Percentiles rank a stretch among this genome's conserved stretches.
These are phyloP conservation scores for Jamesozyma jinghongensis DNA, from an alignment of 805 yeast species.

Conservation along the genomic window DNA sequence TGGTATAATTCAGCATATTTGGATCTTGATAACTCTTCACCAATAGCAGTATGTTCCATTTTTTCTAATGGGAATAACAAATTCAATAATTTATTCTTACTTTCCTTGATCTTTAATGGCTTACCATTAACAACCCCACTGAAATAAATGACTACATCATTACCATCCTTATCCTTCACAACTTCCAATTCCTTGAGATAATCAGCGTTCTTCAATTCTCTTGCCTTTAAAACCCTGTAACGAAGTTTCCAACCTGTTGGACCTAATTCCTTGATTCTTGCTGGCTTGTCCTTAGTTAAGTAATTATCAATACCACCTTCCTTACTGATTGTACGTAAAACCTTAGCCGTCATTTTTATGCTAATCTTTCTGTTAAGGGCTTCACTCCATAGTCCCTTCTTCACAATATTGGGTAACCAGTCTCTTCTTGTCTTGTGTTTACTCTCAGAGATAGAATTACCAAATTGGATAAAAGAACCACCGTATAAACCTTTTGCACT, in stretches of 20 bases:
- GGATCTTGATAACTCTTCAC: constrained; percentile 38
- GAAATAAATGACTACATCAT: constrained; percentile 39
- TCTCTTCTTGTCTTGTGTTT: constrained; percentile 64
- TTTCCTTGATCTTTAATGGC: constrained; percentile 45
- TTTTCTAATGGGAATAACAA: constrained; percentile 45
- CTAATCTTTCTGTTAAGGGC: constrained; percentile 48
- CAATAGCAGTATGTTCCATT: constrained; percentile 35
- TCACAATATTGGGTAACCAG: constrained; percentile 77
- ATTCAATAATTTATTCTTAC: constrained; percentile 54
- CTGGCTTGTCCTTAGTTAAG: constrained; percentile 75
- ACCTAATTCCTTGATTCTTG: constrained; percentile 87
- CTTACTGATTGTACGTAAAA: constrained; percentile 74
- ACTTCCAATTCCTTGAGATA: constrained; percentile 1
- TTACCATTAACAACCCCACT: constrained; percentile 36
- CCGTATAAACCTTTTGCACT: constrained; percentile 86
- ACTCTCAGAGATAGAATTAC: constrained; percentile 69
- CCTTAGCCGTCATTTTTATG: constrained; percentile 66
- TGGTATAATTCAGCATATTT: constrained; percentile 42
- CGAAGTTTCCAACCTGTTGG: constrained; percentile 86
- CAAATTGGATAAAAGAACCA: constrained; percentile 69
- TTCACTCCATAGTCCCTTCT: constrained; percentile 77
- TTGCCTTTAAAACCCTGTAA: constrained; percentile 52
- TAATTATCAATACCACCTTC: constrained; percentile 96
- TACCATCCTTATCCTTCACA: constrained; percentile 17
- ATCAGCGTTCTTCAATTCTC: constrained; percentile 26